These are phyloP conservation scores for Hypoxylon subgilvum DNA, from an alignment of 495 filamentous ascomycete species.

Conservation along the genomic window DNA sequence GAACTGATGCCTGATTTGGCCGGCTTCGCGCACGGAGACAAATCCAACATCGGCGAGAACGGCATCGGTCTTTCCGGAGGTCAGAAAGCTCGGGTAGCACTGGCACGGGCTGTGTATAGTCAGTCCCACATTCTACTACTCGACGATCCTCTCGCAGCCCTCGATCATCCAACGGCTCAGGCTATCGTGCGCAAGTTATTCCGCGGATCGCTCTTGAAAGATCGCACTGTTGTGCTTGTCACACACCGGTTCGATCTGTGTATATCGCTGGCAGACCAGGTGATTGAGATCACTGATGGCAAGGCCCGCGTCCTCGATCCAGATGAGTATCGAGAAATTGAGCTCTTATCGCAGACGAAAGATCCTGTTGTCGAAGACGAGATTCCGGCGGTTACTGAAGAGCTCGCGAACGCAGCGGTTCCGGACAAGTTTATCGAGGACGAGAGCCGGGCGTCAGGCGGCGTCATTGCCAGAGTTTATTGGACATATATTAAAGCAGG, in stretches of 20 bases:
- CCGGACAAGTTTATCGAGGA: constrained; percentile 84
- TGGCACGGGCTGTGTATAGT: constrained; percentile 93
- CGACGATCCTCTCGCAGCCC: constrained; percentile 93
- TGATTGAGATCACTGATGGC: constrained; percentile 65
- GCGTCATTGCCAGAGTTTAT: constrained; percentile 75
- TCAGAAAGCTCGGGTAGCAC: constrained; percentile 88
- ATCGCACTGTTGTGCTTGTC: constrained; percentile 70
- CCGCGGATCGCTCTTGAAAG: constrained; percentile 64
- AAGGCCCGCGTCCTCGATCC: constrained; percentile 30
- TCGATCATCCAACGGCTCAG: constrained; percentile 86
- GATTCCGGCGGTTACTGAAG: constrained; percentile 35
- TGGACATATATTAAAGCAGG: constrained; percentile 84
- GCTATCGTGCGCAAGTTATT: constrained; percentile 72
- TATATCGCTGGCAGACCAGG: constrained; percentile 67
- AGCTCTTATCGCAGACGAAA: constrained; percentile 36
- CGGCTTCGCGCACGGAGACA: constrained; percentile 87
- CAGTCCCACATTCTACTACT: constrained; percentile 87
- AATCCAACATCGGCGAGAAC: constrained; percentile 92
- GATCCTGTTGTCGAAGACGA: constrained; percentile 45
- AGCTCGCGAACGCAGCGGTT: constrained; percentile 58
- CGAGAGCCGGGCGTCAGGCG: constrained; percentile 75
- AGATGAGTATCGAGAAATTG: constrained; percentile 38
- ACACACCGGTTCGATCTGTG: constrained; percentile 80
- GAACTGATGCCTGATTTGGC: constrained; percentile 90
- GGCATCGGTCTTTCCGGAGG: constrained; percentile 96